Base-by-base conservation (phyloP, 805 yeast genomes). In the Cyberlindnera xishuangbannaensis region DNA sequence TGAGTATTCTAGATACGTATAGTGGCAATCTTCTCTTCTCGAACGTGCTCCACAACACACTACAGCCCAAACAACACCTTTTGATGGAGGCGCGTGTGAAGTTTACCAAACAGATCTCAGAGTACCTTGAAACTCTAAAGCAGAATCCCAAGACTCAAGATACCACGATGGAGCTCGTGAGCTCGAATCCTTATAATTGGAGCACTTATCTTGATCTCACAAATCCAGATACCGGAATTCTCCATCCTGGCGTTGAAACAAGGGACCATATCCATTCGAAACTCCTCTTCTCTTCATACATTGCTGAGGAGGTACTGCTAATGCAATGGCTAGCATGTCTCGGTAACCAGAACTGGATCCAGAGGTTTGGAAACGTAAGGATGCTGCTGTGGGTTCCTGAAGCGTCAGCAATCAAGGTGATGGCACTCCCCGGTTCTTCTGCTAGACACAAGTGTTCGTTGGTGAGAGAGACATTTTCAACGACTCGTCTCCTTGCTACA, bases 321-420 rank as follows among this genome's bases (percentile, higher is more conserved):
- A 76, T 82, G 36, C 95, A 85, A 58, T 82, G 86, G 76, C 55
- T 82, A 20, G 71, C 69, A 39, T 82, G 94, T 56, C 61, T 78
- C 18, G 77, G 72, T 0, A 69, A 78, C 51, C 64, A 69, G 30
- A 83, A 82, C 49, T 85, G 95, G 95, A 53, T 84, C 7, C 79
- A 77, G 41, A 64, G 66, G 44, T 82, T 69, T 55, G 83, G 95
- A 7, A 69, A 81, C 30, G 88, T 87, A 3, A 67, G 84, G 41
- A 73, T 85, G 78, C 59, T 88, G 16, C 57, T 82, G 12, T 74
- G 88, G 76, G 64, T 79, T 15, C 75, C 78, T 4, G 73, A 78
- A 6, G 32, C 62, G 0, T 75, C 83, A 5, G 81, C 83, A 5
- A 57, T 61, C 38, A 81, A 83, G 53, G 64, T 84, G 22, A 51